A percentile compares a stretch with the other conserved stretches of the same genome.
Conservation (phyloP, 257 asterid species). For the Gentiana dahurica region DNA sequence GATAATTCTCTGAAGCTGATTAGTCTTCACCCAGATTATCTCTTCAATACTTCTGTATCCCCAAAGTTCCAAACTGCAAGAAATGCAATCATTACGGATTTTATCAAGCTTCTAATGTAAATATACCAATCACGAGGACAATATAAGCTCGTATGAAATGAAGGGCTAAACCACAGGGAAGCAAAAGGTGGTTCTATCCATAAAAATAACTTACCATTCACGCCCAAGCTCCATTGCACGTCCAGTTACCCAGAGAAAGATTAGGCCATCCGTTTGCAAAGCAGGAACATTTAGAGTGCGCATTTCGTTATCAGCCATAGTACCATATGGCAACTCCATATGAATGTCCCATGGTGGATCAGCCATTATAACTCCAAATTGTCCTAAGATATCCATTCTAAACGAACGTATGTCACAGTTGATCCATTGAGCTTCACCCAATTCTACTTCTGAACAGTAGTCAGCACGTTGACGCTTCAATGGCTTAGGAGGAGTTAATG, state of each 20-base stretch:
- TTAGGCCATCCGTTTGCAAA: conserved; percentile 89
- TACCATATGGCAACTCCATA: conserved; percentile 99
- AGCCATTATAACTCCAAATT: conserved; percentile 96
- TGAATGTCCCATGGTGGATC: conserved; percentile 99
- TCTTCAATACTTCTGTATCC: conserved; percentile 97
- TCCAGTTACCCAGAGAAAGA: conserved; percentile 98
- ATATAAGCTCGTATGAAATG: background rate
- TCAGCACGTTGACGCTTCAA: conserved; percentile 86
- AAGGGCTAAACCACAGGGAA: background rate
- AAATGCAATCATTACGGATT: background rate
- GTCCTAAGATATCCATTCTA: conserved; percentile 93
- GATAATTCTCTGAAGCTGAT: conserved; percentile 94
- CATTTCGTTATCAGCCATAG: conserved; percentile 99
- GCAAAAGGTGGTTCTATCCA: background rate
- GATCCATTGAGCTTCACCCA: conserved; percentile 96
- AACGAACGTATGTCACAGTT: conserved; percentile 91
- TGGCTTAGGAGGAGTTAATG: conserved; percentile 51
- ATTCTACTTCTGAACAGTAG: conserved; percentile 94
- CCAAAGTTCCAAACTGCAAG: conserved; percentile 89
- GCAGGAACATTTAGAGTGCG: conserved; percentile 97
- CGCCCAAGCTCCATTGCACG: conserved; percentile 99
- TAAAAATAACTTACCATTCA: conserved; percentile 56
- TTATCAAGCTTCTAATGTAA: no score
- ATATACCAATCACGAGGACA: background rate
- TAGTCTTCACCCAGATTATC: conserved; percentile 98